phyloP scores from a whole-genome alignment of 768 basidiomycete species.

The Mycena rosella region DNA sequence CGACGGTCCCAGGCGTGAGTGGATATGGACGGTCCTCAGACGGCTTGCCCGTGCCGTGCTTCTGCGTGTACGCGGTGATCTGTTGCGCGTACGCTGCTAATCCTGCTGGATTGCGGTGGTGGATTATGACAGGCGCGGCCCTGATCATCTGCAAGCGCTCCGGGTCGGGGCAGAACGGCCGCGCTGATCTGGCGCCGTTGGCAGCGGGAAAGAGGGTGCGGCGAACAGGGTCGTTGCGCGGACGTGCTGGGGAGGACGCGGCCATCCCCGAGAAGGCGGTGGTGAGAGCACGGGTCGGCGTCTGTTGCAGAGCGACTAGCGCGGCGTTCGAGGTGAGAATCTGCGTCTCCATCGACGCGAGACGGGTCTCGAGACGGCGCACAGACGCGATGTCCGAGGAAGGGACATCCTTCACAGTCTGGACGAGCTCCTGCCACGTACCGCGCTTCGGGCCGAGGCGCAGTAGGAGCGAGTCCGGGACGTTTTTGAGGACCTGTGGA shows the following conservation, averaged over 20 bases:
- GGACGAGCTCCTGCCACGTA: not conserved
- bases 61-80: conserved; percentile 18
- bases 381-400: too few relatives aligned
- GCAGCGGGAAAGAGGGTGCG: too few relatives aligned
- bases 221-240: not conserved
- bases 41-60: not conserved
- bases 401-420: too few relatives aligned
- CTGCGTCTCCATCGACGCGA: not conserved
- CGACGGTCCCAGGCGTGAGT: conserved; percentile 38
- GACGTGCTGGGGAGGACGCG: too few relatives aligned
- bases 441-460: not conserved
- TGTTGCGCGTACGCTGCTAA: conserved; percentile 18
- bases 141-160: too few relatives aligned
- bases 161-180: too few relatives aligned
- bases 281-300: too few relatives aligned
- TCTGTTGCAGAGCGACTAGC: too few relatives aligned
- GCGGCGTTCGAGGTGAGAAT: not conserved
- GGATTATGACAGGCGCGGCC: not conserved
- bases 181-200: too few relatives aligned
- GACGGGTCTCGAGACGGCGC: too few relatives aligned
- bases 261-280: too few relatives aligned
- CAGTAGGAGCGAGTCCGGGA: not conserved
- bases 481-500: not conserved
- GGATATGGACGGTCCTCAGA: conserved; percentile 38
- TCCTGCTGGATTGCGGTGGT: conserved; percentile 37